phyloP scores from a whole-genome alignment of 108 stramenopile species.

The Cyclotella sp. region DNA sequence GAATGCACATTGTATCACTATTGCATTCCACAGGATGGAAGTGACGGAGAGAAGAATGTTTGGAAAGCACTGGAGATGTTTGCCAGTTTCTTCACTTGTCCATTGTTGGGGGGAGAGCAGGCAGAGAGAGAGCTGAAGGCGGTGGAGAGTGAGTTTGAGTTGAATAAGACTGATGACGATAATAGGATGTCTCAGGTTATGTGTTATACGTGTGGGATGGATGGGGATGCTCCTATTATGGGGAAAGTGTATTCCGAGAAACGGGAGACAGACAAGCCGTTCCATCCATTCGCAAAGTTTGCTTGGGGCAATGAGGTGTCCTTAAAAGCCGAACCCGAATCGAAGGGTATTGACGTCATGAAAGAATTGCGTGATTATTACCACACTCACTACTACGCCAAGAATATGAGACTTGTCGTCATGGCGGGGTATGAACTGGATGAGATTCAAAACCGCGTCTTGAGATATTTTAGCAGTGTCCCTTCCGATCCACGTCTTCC shows the following conservation, averaged over 20 bases:
- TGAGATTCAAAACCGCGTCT: slow-evolving; percentile 70
- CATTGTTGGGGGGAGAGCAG: slow-evolving; percentile 80
- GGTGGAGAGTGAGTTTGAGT: slow-evolving; percentile 96
- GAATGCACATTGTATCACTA: slow-evolving; percentile 95
- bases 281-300: slow-evolving; percentile 72
- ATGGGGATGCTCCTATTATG: slow-evolving; percentile 49
- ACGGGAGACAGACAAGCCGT: slow-evolving; percentile 44
- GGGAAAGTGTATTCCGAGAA: slow-evolving; percentile 17
- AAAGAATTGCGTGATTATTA: slow-evolving; percentile 74
- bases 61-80: slow-evolving; percentile 94
- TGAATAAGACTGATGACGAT: slow-evolving; percentile 81
- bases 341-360: slow-evolving; percentile 68
- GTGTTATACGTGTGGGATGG: slow-evolving; percentile 69
- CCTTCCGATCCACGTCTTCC: slow-evolving; percentile 58
- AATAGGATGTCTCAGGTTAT: slow-evolving; percentile 75
- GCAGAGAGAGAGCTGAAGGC: slow-evolving; percentile 94
- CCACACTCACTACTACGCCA: slow-evolving; percentile 82
- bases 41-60: slow-evolving; percentile 48
- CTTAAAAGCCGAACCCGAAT: slow-evolving; percentile 67
- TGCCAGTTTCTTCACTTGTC: slow-evolving; percentile 91
- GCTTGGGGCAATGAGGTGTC: slow-evolving; percentile 82
- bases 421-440: slow-evolving; percentile 88
- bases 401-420: slow-evolving; percentile 88
- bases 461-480: slow-evolving; percentile 65
- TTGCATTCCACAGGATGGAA: slow-evolving; percentile 82